Base-by-base conservation (phyloP, 169 alveolate genomes). In the Plasmodium gaboni region DNA sequence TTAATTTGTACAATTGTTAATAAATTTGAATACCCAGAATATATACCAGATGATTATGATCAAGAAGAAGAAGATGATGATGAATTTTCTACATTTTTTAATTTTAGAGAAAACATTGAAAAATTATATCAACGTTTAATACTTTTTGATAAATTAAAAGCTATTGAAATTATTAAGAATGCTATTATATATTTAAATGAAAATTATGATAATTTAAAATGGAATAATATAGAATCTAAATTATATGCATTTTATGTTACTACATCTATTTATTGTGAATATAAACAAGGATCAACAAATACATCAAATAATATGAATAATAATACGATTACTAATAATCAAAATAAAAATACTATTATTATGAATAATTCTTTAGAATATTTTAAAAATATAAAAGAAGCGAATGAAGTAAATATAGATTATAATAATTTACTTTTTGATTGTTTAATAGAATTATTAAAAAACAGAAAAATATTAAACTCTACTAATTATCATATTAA, bases 1-100 rank as follows among this genome's bases (percentile, higher is more conserved):
- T 57, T 83, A 15, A 68, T 83, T 32, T 83, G 76, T 12, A 83
- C 73, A 32, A 83, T 83, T 9, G 91, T 83, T 1, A 83, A 68
- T 26, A 83, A 83, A 55, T 83, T 83, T 57, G 74, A 83, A 17
- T 83, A 44, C 15, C 91, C 91, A 8, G 26, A 57, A 2, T 63
- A 68, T 46, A 83, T 83, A 55, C 70, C 22, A 9, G 91, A 83
- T 68, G 67, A 67, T 46, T 83, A 83, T 71, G 91, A 83, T 68
- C 85, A 83, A 61, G 91, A 83, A 48, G 74, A 78, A 38, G 89
- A 78, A 65, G 89, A 78, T 28, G 78, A 83, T 60, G 91, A 83
- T 38, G 91, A 83, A n/a, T 67, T 68, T 67, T 57, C 69, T 57
- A 26, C 80, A 4, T 83, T 83, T 60, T 22, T 28, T 38, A 83